Base-by-base conservation (phyloP, 2,329 filamentous ascomycete species). In the Cadophora sp. region DNA sequence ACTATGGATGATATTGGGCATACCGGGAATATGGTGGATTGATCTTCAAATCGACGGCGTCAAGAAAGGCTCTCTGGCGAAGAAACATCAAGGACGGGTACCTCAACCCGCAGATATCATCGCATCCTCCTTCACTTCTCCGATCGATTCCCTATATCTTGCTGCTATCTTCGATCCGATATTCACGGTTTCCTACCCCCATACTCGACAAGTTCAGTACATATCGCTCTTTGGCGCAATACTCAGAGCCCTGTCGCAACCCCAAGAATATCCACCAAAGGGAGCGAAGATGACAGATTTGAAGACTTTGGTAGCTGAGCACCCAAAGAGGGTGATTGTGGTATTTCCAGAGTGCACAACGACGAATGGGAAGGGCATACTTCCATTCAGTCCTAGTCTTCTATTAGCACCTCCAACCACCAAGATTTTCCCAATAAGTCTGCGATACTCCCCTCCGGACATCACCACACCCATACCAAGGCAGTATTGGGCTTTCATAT, bases 41-140 rank as follows among this genome's bases (percentile, higher is more conserved):
- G 96, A 99, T 80, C 84, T 99, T n/a, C 95, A 97, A 80, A 93
- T 99, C 73, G 96, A 99, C 79, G 95, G 95, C 68, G 96, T 99
- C 64, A 94, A 93, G 81, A 92, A 94, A 81, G 96, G 96, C 82
- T 94, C 91, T 29, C 84, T 97, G 37, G 90, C 91, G 58, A 90
- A 91, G 76, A 90, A 94, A 75, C 89, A 91, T 48, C 83, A 85
- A 66, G 84, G 89, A 68, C 89, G 93, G 50, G 88, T 98, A 22
- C 96, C 96, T 1, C 88, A 91, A 66, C 88, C 91, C 4, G 89
- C 92, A 58, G 92, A 91, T 66, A 85, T 99, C 74, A 96, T 99
- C 75, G 94, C 93, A 60, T 91, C 92, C 62, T 96, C 93, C 70
- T 96, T 94, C 79, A 97, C 94, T 40, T 97, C 92, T 11, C 96